Percentiles rank a stretch among this genome's conserved stretches.
Evolutionary conservation across 805 yeast species (phyloP).

Genomic region (Candida qinlingensis): DNA sequence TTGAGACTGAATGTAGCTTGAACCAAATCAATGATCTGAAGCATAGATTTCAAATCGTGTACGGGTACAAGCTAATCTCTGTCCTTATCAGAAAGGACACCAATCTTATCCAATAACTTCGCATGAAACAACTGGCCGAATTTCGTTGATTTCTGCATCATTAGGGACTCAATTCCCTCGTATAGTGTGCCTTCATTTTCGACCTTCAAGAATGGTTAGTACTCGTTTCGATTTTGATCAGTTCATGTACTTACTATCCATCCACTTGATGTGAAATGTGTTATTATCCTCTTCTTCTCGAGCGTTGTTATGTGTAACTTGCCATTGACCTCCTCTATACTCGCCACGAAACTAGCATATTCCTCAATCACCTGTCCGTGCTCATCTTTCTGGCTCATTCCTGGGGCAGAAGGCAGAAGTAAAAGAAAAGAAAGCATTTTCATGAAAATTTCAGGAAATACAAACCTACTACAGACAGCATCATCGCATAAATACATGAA

Average conservation of each 20-base stretch:
- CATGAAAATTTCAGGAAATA: background rate
- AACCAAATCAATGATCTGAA: background rate
- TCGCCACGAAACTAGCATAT: conserved; percentile 5
- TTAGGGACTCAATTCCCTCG: conserved; percentile 27
- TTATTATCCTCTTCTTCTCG: conserved; percentile 5
- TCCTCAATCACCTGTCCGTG: conserved; percentile 4
- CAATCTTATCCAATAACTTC: conserved; percentile 4
- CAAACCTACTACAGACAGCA: too few species aligned
- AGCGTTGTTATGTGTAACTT: conserved; percentile 8
- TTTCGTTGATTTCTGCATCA: conserved; percentile 11
- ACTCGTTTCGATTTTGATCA: background rate
- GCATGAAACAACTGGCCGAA: conserved; percentile 11
- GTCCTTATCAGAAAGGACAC: background rate
- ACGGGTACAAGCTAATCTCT: too few species aligned
- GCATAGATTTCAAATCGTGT: too few species aligned
- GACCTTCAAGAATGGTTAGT: background rate
- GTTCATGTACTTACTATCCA: conserved; percentile 7
- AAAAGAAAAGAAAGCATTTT: background rate
- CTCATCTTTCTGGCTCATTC: conserved; percentile 3
- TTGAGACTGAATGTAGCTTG: too few species aligned
- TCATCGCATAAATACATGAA: background rate
- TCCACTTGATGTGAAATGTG: conserved; percentile 9
- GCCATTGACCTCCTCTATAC: background rate
- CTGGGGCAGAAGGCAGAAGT: background rate
- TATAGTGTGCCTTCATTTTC: conserved; percentile 5